These are phyloP conservation scores for Nectriaceae sp. DNA, from an alignment of 2,329 filamentous ascomycete genomes.

Conservation along the genomic window DNA sequence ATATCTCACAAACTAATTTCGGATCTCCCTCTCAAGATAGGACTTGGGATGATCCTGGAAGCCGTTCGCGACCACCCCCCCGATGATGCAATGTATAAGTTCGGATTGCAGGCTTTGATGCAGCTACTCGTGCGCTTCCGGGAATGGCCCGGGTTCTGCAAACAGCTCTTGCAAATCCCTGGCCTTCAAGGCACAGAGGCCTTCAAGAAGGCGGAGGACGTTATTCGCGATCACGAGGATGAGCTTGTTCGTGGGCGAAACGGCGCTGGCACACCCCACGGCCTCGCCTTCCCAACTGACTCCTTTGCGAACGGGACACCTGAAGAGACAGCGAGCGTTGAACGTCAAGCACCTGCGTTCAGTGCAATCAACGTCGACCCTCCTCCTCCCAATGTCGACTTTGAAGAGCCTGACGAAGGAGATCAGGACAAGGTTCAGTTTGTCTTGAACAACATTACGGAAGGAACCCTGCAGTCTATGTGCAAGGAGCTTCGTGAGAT, in stretches of 20 bases:
- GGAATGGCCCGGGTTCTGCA: slow-evolving; percentile 96
- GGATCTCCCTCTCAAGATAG: slow-evolving; percentile 86
- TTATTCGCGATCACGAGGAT: slow-evolving; percentile 69
- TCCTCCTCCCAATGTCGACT: slow-evolving; percentile 61
- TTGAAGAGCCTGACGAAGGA: slow-evolving; percentile 81
- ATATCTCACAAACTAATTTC: slow-evolving; percentile 93
- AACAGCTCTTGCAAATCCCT: slow-evolving; percentile 78
- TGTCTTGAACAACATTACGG: slow-evolving; percentile 93
- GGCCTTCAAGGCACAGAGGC: slow-evolving; percentile 84
- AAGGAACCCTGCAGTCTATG: slow-evolving; percentile 83
- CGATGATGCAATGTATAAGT: slow-evolving; percentile 95
- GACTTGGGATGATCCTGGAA: slow-evolving; percentile 97
- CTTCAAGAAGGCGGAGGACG: slow-evolving; percentile 78
- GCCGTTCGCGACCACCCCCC: slow-evolving; percentile 83
- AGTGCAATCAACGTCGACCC: slow-evolving; percentile 76
- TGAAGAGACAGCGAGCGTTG: slow-evolving; percentile 61
- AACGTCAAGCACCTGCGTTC: slow-evolving; percentile 72
- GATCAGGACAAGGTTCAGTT: slow-evolving; percentile 94
- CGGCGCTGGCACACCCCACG: slow-evolving; percentile 43
- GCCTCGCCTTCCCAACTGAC: slow-evolving; percentile 45
- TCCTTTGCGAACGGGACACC: slow-evolving; percentile 68
- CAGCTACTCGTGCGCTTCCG: slow-evolving; percentile 80
- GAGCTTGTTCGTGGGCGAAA: slow-evolving; percentile 59
- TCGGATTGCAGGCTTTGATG: slow-evolving; percentile 91
- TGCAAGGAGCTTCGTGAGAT: slow-evolving; percentile 78